phyloP scores from a whole-genome alignment of 148 eudicot genomes.

The Nyssa sinensis region DNA sequence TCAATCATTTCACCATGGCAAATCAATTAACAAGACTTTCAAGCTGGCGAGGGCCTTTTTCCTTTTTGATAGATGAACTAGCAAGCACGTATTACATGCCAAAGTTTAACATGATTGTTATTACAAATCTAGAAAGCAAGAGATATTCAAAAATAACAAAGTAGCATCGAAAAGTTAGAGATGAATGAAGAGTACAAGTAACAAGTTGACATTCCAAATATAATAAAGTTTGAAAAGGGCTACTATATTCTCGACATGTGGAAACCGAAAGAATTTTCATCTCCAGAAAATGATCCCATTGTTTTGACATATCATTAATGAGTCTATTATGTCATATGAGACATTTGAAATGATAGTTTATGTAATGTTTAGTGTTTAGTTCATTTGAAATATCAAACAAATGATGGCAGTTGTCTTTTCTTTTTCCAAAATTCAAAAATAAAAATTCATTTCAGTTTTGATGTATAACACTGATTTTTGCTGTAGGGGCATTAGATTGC shows the following conservation, averaged over 20 bases:
- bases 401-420: neutral
- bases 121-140: neutral
- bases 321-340: too few species aligned
- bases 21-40: neutral
- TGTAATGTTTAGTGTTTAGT: neutral
- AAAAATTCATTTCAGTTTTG: neutral
- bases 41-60: neutral
- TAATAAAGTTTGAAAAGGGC: neutral
- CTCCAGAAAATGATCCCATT: too few species aligned
- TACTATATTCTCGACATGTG: too few species aligned
- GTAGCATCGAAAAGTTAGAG: neutral
- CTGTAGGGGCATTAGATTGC: neutral
- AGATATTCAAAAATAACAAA: neutral
- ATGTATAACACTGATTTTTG: neutral
- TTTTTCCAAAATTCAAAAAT: neutral
- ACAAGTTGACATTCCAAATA: neutral
- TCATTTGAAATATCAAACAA: neutral
- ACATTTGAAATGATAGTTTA: neutral
- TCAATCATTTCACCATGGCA: neutral
- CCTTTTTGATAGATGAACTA: neutral
- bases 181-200: neutral
- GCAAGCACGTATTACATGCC: too few species aligned
- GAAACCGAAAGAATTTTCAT: too few species aligned
- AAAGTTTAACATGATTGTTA: neutral
- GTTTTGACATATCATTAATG: too few species aligned